Evolutionary conservation across 768 basidiomycete genomes (phyloP).

Genomic region (Xerocomellus chrysenteron): DNA sequence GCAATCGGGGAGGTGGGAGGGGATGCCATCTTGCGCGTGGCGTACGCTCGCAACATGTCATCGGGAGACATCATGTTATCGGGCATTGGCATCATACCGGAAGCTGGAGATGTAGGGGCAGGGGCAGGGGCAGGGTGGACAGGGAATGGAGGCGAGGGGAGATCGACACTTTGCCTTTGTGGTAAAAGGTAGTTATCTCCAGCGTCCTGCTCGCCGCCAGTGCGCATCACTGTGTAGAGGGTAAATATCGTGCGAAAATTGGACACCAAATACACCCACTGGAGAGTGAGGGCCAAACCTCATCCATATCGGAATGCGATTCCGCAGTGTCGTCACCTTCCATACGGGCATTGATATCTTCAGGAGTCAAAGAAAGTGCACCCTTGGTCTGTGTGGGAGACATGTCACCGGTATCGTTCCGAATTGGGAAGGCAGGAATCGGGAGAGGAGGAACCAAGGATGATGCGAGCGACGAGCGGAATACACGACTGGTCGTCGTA

Average conservation of each 20-base stretch:
- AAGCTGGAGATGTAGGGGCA: conserved; percentile 31
- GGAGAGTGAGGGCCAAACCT: conserved; percentile 66
- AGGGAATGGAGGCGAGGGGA: conserved; percentile 36
- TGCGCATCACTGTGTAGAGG: conserved; percentile 65
- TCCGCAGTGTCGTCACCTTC: conserved; percentile 32
- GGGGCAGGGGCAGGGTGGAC: conserved; percentile 26
- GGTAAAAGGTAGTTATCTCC: conserved; percentile 50
- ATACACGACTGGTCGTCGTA: conserved; percentile 41
- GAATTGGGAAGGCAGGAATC: conserved; percentile 7
- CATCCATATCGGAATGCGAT: conserved; percentile 46
- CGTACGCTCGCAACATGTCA: conserved; percentile 75
- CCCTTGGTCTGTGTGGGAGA: conserved; percentile 48
- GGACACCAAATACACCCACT: conserved; percentile 41
- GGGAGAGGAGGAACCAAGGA: conserved; percentile 45
- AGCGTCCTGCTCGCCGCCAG: conserved; percentile 36
- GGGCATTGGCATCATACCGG: conserved; percentile 41
- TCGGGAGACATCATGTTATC: conserved; percentile 58
- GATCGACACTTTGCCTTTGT: conserved; percentile 19
- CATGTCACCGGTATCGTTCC: conserved; percentile 30
- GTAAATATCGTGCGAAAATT: conserved; percentile 4
- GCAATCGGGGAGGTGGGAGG: conserved; percentile 34
- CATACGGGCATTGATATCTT: conserved; percentile 61
- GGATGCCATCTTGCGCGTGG: conserved; percentile 42
- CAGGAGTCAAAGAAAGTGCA: conserved; percentile 46
- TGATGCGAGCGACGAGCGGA: conserved; percentile 43